Percentiles rank a stretch among this genome's conserved stretches.
These are phyloP conservation scores for Termitomyces sp. DNA, from an alignment of 768 basidiomycete genomes.

Conservation along the genomic window DNA sequence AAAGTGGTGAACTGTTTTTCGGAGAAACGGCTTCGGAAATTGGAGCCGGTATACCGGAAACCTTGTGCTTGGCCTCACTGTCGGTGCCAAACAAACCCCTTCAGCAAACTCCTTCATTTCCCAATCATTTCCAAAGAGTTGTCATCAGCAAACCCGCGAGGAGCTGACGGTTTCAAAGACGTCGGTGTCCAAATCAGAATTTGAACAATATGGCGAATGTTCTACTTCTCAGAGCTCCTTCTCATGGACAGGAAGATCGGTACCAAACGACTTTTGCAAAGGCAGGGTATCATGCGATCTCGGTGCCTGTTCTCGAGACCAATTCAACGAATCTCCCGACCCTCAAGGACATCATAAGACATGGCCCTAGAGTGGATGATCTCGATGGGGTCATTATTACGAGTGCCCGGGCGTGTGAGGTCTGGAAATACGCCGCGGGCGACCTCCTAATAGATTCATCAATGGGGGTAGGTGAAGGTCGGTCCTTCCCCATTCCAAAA, in stretches of 20 bases:
- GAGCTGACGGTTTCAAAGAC: too few species aligned
- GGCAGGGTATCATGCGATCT: constrained; percentile 48
- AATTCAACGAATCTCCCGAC: constrained; percentile 42
- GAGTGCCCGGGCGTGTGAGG: constrained; percentile 73
- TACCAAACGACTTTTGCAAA: constrained; percentile 52
- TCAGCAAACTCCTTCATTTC: too few species aligned
- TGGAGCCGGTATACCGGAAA: not conserved
- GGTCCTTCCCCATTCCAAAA: constrained; percentile 1
- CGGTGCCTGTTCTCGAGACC: constrained; percentile 75
- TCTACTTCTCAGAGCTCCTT: constrained; percentile 41
- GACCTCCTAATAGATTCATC: constrained; percentile 10
- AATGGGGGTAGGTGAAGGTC: constrained; percentile 5
- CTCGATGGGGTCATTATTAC: constrained; percentile 72
- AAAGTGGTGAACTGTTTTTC: not conserved
- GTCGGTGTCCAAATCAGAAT: too few species aligned
- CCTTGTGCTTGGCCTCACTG: constrained; percentile 3
- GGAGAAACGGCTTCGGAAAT: not conserved
- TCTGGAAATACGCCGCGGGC: constrained; percentile 51
- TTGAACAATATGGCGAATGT: constrained; percentile 28
- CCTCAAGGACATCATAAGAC: constrained; percentile 39
- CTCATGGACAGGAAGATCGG: constrained; percentile 42
- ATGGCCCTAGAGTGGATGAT: constrained; percentile 28
- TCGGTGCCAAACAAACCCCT: constrained; percentile 5
- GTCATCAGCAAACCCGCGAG: too few species aligned
- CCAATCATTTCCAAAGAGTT: too few species aligned